Percentiles rank a stretch among this genome's conserved stretches.
Conservation (phyloP, 768 basidiomycete species). For the Sporobolomyces phaffii region DNA sequence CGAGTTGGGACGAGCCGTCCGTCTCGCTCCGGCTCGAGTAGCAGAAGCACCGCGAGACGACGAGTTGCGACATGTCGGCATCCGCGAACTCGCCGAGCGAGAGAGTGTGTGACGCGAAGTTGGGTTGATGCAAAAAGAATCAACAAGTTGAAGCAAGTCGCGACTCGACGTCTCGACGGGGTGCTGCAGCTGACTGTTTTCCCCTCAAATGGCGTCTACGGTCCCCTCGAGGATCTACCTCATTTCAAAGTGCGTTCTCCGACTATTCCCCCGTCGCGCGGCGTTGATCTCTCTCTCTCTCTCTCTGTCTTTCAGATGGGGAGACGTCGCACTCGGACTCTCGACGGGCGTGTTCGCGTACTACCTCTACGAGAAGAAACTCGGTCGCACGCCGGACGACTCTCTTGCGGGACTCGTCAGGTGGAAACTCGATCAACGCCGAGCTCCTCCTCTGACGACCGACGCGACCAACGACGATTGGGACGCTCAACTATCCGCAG, state of each 20-base stretch:
- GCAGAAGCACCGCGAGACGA: neutral
- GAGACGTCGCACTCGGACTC: slow-evolving; percentile 13
- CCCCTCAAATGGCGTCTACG: neutral
- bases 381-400: neutral
- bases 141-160: neutral
- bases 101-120: neutral
- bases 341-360: slow-evolving; percentile 16
- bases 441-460: too few species aligned
- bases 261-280: neutral
- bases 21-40: neutral
- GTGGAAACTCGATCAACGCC: slow-evolving; percentile 16
- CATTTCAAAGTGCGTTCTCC: slow-evolving; percentile 2
- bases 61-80: neutral
- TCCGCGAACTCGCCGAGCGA: too few species aligned
- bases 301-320: neutral
- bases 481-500: too few species aligned
- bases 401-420: slow-evolving; percentile 6
- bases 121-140: neutral
- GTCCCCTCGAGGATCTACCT: slow-evolving; percentile 2
- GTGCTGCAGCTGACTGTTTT: neutral
- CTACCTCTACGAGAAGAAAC: slow-evolving; percentile 17
- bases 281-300: neutral
- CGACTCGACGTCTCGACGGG: neutral
- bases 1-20: neutral
- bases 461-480: too few species aligned